Evolutionary conservation across 768 basidiomycete genomes (phyloP).

Genomic region (Podaxis carcinomalis): DNA sequence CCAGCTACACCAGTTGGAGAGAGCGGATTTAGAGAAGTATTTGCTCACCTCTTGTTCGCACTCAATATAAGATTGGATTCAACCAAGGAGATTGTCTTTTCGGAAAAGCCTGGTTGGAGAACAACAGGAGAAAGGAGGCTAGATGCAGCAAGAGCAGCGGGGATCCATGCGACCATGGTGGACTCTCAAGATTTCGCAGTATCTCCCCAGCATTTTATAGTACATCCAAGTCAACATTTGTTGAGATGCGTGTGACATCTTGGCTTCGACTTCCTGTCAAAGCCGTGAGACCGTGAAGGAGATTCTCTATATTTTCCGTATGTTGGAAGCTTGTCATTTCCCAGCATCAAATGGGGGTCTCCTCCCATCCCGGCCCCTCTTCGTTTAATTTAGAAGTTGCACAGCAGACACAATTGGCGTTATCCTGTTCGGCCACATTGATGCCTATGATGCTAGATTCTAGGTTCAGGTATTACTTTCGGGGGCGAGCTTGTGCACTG

Average conservation of each 20-base stretch:
- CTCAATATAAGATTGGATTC: slow-evolving; percentile 20
- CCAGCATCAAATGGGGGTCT: neutral
- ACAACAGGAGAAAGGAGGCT: slow-evolving; percentile 9
- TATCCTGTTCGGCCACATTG: neutral
- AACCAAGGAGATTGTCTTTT: slow-evolving; percentile 16
- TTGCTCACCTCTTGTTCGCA: slow-evolving; percentile 24
- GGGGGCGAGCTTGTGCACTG: neutral
- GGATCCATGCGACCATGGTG: neutral
- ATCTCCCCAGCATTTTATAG: neutral
- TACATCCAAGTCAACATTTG: neutral
- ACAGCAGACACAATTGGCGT: neutral
- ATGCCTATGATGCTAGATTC: neutral
- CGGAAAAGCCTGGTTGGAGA: slow-evolving; percentile 20
- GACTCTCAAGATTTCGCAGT: slow-evolving; percentile 3
- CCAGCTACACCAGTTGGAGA: slow-evolving; percentile 37
- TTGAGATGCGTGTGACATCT: neutral
- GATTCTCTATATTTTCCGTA: neutral
- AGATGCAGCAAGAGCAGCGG: neutral
- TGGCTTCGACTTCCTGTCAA: neutral
- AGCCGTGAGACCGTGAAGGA: neutral
- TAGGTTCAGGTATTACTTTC: neutral
- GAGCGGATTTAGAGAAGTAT: neutral
- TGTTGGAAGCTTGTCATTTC: neutral
- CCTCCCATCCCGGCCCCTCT: neutral
- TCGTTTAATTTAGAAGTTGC: neutral